Evolutionary conservation across 192 early-diverging fungal genomes (phyloP), one percentile per base, ranked within the genome.

Genomic region (Coemansia javaensis): DNA sequence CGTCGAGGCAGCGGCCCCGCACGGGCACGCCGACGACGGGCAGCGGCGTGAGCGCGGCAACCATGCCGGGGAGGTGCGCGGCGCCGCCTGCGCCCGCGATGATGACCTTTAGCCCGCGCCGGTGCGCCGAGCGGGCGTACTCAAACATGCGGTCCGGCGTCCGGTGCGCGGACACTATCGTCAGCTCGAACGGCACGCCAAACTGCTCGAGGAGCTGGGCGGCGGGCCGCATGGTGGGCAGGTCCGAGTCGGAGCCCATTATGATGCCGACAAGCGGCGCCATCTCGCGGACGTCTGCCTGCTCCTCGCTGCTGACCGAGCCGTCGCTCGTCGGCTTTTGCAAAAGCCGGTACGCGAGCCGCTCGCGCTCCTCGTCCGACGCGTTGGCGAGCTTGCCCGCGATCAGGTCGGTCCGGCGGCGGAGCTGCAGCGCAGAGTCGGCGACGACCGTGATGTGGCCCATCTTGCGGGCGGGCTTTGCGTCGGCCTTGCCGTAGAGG

Each of bases 21-120:
- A 99, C 89, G 15, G 97, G 97, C 2, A 97, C 93, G 32, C 97
- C 97, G 47, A 99, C 89, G 33, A 99, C 97, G 5, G 93, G 97
- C 14, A 99, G 69, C n/a, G 92, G 88, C 3, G 97, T 97, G 53
- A 96, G 77, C 20, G 93, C 93, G 18, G 97, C 97, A 6, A 98
- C 94, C 97, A 99, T 99, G 18, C 97, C 97, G 5, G 97, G 97
- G 40, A 99, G 78, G 75, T 97, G 94, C 13, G 97, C 97, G 7
- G 97, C 97, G 35, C 97, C 97, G 20, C 97, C 97, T 30, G 97
- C 97, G 22, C 88, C 97, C 10, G 97, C 97, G 74, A 99, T 97
- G 45, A 99, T 96, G 14, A 88, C 93, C 66, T 94, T 93, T 15
- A 99, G 53, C 4, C 97, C 97, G 44, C 97, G 82, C 59, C 79